phyloP scores from a whole-genome alignment of 179 eudicot genomes.

The Amaranthus tricolor region DNA sequence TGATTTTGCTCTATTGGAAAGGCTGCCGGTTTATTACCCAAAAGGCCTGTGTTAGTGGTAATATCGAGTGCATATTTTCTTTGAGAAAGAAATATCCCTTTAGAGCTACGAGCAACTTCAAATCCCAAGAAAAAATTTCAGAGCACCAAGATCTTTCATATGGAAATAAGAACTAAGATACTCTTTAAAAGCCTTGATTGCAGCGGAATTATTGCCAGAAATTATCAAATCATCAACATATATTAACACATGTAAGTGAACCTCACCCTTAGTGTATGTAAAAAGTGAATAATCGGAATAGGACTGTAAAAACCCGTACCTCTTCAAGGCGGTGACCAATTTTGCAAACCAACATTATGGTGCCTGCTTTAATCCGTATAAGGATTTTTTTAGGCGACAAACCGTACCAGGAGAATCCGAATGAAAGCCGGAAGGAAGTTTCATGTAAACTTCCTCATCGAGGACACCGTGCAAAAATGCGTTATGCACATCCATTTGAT shows the following conservation, averaged over 20 bases:
- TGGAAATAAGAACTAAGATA: neutral
- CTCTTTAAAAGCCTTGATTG: neutral
- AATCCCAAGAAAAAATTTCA: neutral
- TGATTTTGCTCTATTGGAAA: conserved; percentile 18
- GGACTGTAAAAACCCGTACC: conserved; percentile 3
- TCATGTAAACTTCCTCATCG: conserved; percentile 12
- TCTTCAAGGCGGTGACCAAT: neutral
- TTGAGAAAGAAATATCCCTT: neutral
- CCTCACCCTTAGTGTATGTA: neutral
- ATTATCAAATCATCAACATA: neutral
- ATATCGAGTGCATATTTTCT: neutral
- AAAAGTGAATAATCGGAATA: neutral
- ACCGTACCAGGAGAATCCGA: neutral
- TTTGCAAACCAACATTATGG: neutral
- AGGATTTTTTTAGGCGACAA: neutral
- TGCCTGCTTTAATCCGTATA: neutral
- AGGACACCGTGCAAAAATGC: conserved; percentile 7
- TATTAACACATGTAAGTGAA: neutral
- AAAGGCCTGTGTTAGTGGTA: neutral
- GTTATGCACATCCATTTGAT: conserved; percentile 9
- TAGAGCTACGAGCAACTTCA: neutral
- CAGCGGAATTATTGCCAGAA: too few species aligned
- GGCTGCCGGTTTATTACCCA: neutral
- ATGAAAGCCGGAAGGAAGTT: neutral
- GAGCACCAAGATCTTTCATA: conserved; percentile 6